Conservation (phyloP, 139 green algal genomes). For the Tetradesmus lagerheimii region DNA sequence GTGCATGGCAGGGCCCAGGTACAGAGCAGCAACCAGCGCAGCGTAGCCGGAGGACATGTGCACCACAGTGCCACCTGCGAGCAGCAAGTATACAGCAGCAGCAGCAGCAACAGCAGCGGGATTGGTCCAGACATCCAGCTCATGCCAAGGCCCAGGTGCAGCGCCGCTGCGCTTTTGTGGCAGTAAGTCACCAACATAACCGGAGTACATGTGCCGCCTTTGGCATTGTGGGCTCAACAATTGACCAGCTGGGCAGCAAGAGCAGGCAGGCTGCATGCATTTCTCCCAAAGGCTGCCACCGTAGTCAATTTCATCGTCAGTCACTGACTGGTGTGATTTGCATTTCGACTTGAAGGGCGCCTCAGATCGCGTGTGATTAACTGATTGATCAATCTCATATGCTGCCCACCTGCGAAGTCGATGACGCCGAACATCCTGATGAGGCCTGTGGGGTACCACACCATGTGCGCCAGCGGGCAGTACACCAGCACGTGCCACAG, state of each 20-base stretch:
- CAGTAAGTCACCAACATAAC: conserved; percentile 18
- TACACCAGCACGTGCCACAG: conserved; percentile 46
- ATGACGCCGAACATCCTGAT: conserved; percentile 5
- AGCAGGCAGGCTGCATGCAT: too few relatives aligned
- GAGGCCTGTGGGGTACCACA: conserved; percentile 24
- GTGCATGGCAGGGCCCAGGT: conserved; percentile 24
- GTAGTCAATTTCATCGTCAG: too few relatives aligned
- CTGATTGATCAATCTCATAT: too few relatives aligned
- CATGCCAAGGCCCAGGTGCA: conserved; percentile 10
- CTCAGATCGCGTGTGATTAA: too few relatives aligned
- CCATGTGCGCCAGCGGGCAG: conserved; percentile 37
- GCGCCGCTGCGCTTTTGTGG: background rate
- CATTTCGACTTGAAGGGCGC: too few relatives aligned
- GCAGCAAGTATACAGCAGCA: background rate
- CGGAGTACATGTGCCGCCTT: conserved; percentile 45
- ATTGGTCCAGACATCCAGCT: background rate
- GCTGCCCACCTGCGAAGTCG: conserved; percentile 33
- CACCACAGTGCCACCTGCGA: conserved; percentile 41
- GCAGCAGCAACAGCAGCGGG: background rate
- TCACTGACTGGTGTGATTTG: too few relatives aligned
- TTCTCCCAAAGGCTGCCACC: too few relatives aligned
- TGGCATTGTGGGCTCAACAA: too few relatives aligned
- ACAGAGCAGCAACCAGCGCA: conserved; percentile 14
- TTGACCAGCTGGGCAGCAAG: too few relatives aligned
- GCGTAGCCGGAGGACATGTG: conserved; percentile 46